Conservation (phyloP, 2,329 filamentous ascomycete genomes). For the Fusarium avenaceum region DNA sequence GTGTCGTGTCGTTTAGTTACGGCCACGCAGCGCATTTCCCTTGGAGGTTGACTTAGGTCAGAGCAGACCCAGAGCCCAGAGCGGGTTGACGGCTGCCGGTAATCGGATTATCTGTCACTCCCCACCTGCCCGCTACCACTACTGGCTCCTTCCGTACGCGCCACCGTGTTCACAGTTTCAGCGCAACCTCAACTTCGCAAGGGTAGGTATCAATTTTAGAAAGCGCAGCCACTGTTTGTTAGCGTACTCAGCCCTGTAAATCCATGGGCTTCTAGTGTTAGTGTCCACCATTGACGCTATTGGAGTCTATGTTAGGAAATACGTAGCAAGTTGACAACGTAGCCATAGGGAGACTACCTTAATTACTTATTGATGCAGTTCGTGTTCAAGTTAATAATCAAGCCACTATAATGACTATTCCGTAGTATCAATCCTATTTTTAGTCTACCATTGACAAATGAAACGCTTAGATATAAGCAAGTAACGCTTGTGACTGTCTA, state of each 20-base stretch:
- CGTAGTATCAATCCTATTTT: not conserved
- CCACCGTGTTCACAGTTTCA: conserved; percentile 54
- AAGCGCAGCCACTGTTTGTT: conserved; percentile 29
- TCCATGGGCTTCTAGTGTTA: conserved; percentile 23
- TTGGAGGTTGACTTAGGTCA: conserved; percentile 13
- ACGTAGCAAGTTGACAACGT: not conserved
- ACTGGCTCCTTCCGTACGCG: conserved; percentile 46
- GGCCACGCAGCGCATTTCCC: conserved; percentile 49
- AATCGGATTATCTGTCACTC: conserved; percentile 54
- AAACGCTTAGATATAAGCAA: conserved; percentile 19
- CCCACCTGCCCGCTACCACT: conserved; percentile 41
- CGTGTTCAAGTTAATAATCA: not conserved
- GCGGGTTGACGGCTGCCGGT: conserved; percentile 43
- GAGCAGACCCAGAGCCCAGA: conserved; percentile 22
- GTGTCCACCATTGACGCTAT: conserved; percentile 19
- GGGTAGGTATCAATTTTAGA: conserved; percentile 30
- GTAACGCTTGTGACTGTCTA: conserved; percentile 20
- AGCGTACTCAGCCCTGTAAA: conserved; percentile 40
- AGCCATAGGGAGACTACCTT: not conserved
- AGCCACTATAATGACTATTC: not conserved
- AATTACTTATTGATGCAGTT: not conserved
- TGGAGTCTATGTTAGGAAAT: not conserved
- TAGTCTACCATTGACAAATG: conserved; percentile 7
- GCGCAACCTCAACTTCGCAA: conserved; percentile 2
- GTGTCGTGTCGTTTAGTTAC: conserved; percentile 44